A percentile compares a stretch with the other conserved stretches of the same genome.
phyloP scores from a whole-genome alignment of 495 filamentous ascomycete genomes.

The Aspergillus funiculosus region DNA sequence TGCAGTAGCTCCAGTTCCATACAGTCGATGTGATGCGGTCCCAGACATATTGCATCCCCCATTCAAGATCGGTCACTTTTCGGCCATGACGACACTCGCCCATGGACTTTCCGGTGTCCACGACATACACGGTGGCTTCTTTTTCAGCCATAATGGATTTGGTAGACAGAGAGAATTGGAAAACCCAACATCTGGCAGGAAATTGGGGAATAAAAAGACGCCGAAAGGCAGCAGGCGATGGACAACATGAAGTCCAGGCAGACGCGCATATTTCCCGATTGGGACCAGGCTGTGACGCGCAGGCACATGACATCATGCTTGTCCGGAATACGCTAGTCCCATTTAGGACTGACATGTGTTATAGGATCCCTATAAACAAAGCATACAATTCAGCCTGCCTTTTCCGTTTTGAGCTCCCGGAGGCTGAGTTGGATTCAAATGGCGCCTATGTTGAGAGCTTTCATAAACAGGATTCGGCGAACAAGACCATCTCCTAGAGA shows the following conservation, averaged over 20 bases:
- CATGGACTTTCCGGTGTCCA: slow-evolving; percentile 85
- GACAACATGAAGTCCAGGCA: slow-evolving; percentile 26
- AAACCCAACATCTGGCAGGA: not conserved
- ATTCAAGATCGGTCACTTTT: slow-evolving; percentile 75
- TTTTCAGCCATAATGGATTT: slow-evolving; percentile 74
- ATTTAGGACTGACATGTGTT: too few relatives aligned
- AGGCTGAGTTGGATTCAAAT: too few relatives aligned
- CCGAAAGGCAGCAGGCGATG: slow-evolving; percentile 16
- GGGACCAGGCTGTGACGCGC: slow-evolving; percentile 29
- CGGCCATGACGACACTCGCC: slow-evolving; percentile 68
- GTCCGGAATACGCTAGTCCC: not conserved
- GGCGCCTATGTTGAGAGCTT: too few relatives aligned
- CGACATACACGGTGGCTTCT: slow-evolving; percentile 85
- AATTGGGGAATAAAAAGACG: slow-evolving; percentile 10
- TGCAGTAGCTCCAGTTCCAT: slow-evolving; percentile 14
- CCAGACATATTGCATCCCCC: slow-evolving; percentile 91
- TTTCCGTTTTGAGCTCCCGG: too few relatives aligned
- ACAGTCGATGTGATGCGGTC: slow-evolving; percentile 84
- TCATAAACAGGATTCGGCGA: too few relatives aligned
- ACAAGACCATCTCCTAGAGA: too few relatives aligned
- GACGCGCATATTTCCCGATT: slow-evolving; percentile 45
- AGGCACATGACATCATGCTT: slow-evolving; percentile 42
- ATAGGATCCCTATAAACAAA: too few relatives aligned
- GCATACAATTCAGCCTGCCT: too few relatives aligned
- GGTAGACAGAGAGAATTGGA: not conserved